A percentile compares a stretch with the other conserved stretches of the same genome.
Conservation (phyloP, 2,329 filamentous ascomycete species). For the Uncinocarpus reesii region DNA sequence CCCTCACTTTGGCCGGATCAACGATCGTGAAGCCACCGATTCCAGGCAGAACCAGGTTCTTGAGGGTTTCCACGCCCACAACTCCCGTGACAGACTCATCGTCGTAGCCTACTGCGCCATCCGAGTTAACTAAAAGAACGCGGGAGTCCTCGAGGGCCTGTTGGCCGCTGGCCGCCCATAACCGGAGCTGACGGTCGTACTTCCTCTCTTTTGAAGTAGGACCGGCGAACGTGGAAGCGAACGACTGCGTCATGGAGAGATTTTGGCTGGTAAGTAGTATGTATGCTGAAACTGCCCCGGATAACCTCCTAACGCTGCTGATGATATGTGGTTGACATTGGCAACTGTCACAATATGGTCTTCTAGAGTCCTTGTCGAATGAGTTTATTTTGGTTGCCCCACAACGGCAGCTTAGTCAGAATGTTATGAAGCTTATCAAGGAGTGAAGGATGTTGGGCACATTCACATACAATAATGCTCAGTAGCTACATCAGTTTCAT, state of each 20-base stretch:
- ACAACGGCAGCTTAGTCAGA: not conserved
- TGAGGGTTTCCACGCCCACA: constrained; percentile 80
- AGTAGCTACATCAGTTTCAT: too few relatives aligned
- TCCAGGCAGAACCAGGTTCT: constrained; percentile 91
- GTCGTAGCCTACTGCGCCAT: constrained; percentile 30
- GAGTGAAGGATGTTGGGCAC: not conserved
- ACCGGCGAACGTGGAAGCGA: constrained; percentile 31
- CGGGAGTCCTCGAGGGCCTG: constrained; percentile 81
- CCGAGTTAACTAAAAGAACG: constrained; percentile 77
- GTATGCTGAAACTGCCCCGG: not conserved
- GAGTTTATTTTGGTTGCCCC: too few relatives aligned
- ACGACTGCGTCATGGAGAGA: constrained; percentile 28
- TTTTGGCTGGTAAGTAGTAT: not conserved
- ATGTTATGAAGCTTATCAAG: not conserved
- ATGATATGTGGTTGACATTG: not conserved
- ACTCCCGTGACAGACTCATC: constrained; percentile 56
- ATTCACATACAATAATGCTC: not conserved
- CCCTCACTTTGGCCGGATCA: constrained; percentile 64
- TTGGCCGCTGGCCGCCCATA: constrained; percentile 92
- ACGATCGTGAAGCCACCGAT: constrained; percentile 87
- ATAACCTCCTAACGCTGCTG: not conserved
- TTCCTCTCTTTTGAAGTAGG: constrained; percentile 58
- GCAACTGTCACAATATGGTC: not conserved
- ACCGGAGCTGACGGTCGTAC: constrained; percentile 87
- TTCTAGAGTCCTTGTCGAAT: too few relatives aligned